Evolutionary conservation across 176 grass and related monocot genomes (phyloP), one percentile per base, ranked within the genome.

Genomic region (Tillandsia fasciculata): DNA sequence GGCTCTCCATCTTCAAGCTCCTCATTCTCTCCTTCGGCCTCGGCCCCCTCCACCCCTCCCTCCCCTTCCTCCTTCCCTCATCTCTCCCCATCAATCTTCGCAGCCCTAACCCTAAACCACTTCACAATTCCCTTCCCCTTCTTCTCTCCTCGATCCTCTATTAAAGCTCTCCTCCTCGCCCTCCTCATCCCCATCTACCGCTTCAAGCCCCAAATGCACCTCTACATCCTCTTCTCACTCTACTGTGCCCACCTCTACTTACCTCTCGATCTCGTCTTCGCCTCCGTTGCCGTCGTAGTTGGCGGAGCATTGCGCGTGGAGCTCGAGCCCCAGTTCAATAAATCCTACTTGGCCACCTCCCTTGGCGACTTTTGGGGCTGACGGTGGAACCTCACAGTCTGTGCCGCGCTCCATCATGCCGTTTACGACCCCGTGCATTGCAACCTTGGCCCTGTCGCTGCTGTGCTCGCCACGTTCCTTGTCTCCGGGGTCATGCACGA

Each of bases 401-500:
- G 84, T 7, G 79, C 84, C 22, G 71, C 76, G 50, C 88, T 91
- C 26, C 85, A 85, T 47, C 85, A 78, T n/a, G 48, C 75, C 70
- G 82, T 92, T 24, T 85, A 83, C 63, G 6, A 59, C 22, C 89
- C 89, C 0, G 79, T 85, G 3, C 64, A 74, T 17, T 51, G 69
- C 23, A 69, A 50, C 50, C 50, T 74, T 53, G 82, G 82, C 66
- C 33, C 2, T 26, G 73, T 64, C 12, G 52, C 79, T 1, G 89
- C 57, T 53, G 53, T 82, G 33, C 14, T 88, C 12, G 61, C 82
- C 12, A 2, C 79, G 12, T 92, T 92, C 79, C 72, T 83, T 7
- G 85, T 92, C 20, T 92, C 85, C 2, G 89, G 85, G 66, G 58
- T 92, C 14, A 92, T 92, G 85, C 89, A 92, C 83, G 89, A 92